Percentiles rank a stretch among this genome's conserved stretches.
These are phyloP conservation scores for Phytophthora pisi DNA, from an alignment of 352 stramenopile genomes.

Conservation along the genomic window DNA sequence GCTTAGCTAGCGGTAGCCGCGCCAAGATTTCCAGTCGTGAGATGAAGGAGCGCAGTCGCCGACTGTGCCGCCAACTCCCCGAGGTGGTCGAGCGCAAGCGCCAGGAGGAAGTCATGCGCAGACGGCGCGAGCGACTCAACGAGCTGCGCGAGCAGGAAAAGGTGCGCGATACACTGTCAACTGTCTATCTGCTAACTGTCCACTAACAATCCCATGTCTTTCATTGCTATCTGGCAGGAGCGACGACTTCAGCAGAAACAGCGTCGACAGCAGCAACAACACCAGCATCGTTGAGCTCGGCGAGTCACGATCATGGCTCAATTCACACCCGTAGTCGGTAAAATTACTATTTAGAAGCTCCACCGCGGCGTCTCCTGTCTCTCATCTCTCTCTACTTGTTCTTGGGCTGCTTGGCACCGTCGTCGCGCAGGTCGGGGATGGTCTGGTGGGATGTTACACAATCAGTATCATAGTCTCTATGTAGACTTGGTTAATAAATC, in stretches of 20 bases:
- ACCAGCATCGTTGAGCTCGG: conserved; percentile 6
- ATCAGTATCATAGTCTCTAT: no score
- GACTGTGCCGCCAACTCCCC: conserved; percentile 71
- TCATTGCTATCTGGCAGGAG: conserved; percentile 33
- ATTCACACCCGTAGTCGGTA: no score
- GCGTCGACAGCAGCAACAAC: conserved; percentile 41
- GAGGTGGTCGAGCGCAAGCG: conserved; percentile 78
- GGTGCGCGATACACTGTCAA: conserved; percentile 27
- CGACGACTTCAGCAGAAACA: conserved; percentile 62
- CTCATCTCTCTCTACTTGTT: conserved; percentile 13
- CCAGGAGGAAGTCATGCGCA: conserved; percentile 71
- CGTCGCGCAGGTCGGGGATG: conserved; percentile 46
- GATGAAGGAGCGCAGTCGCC: conserved; percentile 70
- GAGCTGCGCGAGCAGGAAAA: conserved; percentile 78
- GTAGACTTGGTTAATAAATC: background rate
- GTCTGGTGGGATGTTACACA: conserved; percentile 34
- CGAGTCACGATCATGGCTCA: background rate
- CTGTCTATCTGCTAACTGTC: background rate
- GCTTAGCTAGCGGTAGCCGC: conserved; percentile 55
- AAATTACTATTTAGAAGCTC: conserved; percentile 37
- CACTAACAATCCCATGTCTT: conserved; percentile 11
- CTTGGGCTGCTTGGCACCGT: conserved; percentile 20
- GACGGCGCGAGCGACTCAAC: conserved; percentile 65
- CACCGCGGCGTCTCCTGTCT: background rate
- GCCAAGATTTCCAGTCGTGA: conserved; percentile 64